Conservation (phyloP, 202 grass and related monocot genomes). For the Saccharum hybrid region DNA sequence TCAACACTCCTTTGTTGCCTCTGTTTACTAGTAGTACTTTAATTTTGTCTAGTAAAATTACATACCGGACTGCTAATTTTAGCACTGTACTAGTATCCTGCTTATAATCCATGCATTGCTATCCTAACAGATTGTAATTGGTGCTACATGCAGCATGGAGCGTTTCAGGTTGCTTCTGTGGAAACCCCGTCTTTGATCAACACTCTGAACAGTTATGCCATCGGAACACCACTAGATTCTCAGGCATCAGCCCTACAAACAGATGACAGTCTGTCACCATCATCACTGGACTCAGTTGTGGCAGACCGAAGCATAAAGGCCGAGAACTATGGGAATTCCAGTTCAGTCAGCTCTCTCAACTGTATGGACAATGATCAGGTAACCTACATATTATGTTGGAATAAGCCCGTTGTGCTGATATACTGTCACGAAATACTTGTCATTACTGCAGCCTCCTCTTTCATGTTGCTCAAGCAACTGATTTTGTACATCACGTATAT, state of each 20-base stretch:
- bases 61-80: not conserved
- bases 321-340: slow-evolving; percentile 69
- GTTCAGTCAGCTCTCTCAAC: slow-evolving; percentile 62
- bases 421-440: not conserved
- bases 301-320: slow-evolving; percentile 75
- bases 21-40: not conserved
- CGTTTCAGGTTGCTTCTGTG: slow-evolving; percentile 55
- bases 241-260: slow-evolving; percentile 71
- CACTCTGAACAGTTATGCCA: slow-evolving; percentile 59
- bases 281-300: slow-evolving; percentile 81
- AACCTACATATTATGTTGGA: slow-evolving; percentile 31
- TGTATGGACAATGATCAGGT: slow-evolving; percentile 73
- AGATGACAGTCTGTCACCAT: slow-evolving; percentile 85
- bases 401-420: not conserved
- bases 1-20: not conserved
- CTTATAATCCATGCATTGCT: not conserved
- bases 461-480: not conserved
- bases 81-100: not conserved
- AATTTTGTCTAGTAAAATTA: not conserved
- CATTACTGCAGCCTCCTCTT: not conserved
- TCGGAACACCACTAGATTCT: slow-evolving; percentile 69
- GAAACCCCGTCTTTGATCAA: slow-evolving; percentile 61
- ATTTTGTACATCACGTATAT: not conserved
- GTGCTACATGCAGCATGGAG: slow-evolving; percentile 49
- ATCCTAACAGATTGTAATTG: not conserved